phyloP scores from a whole-genome alignment of 768 basidiomycete species.

The Boletus vinaceobasis region DNA sequence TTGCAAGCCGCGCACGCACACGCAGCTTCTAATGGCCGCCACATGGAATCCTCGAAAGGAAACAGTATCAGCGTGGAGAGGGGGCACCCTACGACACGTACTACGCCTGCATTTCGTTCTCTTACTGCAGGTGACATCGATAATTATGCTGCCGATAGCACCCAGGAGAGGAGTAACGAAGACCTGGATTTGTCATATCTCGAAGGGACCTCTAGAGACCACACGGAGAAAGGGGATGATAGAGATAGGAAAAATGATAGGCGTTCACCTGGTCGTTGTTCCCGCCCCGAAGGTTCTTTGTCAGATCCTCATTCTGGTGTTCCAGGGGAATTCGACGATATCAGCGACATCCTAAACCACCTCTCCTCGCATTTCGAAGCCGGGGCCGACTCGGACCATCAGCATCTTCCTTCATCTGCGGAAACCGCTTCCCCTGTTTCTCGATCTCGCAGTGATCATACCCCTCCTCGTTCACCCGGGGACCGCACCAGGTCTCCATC shows the following conservation, averaged over 20 bases:
- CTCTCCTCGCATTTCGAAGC: conserved; percentile 68
- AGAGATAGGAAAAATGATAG: conserved; percentile 43
- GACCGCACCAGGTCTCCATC: conserved; percentile 35
- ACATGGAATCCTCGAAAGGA: conserved; percentile 44
- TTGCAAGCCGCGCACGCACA: conserved; percentile 74
- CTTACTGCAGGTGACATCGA: conserved; percentile 51
- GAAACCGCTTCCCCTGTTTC: conserved; percentile 31
- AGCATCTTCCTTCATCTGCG: conserved; percentile 37
- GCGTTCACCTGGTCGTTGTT: conserved; percentile 25
- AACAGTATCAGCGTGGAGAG: conserved; percentile 45
- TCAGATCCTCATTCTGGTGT: conserved; percentile 46
- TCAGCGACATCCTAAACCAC: conserved; percentile 74
- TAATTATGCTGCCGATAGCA: conserved; percentile 17
- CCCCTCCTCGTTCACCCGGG: conserved; percentile 19
- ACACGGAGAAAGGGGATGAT: conserved; percentile 25
- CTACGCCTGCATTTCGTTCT: conserved; percentile 76
- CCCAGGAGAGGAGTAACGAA: conserved; percentile 40
- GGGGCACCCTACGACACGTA: conserved; percentile 54
- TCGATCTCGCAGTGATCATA: conserved; percentile 24
- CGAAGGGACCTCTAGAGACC: conserved; percentile 31
- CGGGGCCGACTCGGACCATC: conserved; percentile 42
- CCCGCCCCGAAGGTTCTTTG: conserved; percentile 31
- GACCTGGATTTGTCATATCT: conserved; percentile 55
- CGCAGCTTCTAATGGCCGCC: conserved; percentile 46
- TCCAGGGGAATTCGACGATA: conserved; percentile 62